Base-by-base conservation (phyloP, 306 rosid species). In the Elaeagnus macrophylla region DNA sequence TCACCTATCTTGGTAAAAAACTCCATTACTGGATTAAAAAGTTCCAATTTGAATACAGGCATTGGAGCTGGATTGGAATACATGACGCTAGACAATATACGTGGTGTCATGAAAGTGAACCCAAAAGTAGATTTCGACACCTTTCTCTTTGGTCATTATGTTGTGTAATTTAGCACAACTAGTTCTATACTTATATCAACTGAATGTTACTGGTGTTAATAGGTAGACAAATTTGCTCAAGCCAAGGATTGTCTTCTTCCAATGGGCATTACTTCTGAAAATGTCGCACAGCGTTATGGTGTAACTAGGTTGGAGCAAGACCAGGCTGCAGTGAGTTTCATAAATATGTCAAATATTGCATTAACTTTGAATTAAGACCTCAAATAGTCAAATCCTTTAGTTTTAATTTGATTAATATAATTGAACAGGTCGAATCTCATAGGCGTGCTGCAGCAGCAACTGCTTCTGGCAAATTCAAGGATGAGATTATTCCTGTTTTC, bases 241-340 rank as follows among this genome's bases (percentile, higher is more conserved):
- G 96, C 95, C 54, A 69, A 79, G 5, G 96, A 86, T 62, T 91
- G 96, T 55, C 86, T 82, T 74, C 95, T 86, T 71, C 93, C 96
- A 7, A 84, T 91, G 93, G 97, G 96, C 39, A 49, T 82, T 16
- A 91, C 97, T 66, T 91, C 95, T 48, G 97, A 91, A 73, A 91
- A 91, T 72, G 93, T 91, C 37, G 96, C 96, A 8, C 63, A 71
- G 37, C 78, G 77, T 19, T 87, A 76, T 48, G 95, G 96, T 18
- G 86, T 91, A 47, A 86, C 93, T 8, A 77, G 93, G 73, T 67
- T 70, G 65, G 95, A 91, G 77, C 97, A 91, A 70, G 97, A 91
- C 65, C 83, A 59, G 37, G 95, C 96, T 42, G 96, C 96, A 72
- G 97, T 86, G 75, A 84, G 96, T 75, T 51, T 57, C 43, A 14